Evolutionary conservation across 352 stramenopile species (phyloP), one percentile per base, ranked within the genome.

Genomic region (Plasmopara muralis): DNA sequence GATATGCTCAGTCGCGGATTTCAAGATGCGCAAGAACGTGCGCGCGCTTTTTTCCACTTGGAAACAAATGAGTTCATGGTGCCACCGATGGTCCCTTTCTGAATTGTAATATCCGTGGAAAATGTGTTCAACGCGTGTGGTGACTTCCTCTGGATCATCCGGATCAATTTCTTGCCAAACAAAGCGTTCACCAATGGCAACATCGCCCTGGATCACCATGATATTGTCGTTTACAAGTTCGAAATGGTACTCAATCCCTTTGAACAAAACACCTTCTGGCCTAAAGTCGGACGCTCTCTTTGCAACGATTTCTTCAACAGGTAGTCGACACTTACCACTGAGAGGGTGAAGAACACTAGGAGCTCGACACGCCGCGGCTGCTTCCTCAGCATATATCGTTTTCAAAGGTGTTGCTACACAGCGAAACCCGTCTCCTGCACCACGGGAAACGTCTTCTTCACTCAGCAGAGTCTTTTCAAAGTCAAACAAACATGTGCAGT

Each of bases 21-120:
- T 43, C 31, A 93, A 57, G 13, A 60, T 71, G 6, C 53, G 47
- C 13, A 64, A 57, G 48, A 83, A 85, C 1, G 53, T 42, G 18
- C 46, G 52, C 9, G 77, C 77, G 34, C 50, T 70, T n/a, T 50
- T 48, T 29, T 83, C 72, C 13, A 91, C 53, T 55, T 87, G 70
- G 49, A 72, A 91, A 61, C 80, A 93, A 62, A 93, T 68, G 7
- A 51, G 48, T 5, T 67, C 75, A 31, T 83, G 62, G 18, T 60
- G 55, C 80, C 83, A 91, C 5, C 80, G 83, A 42, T 88, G 77
- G 43, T 91, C 83, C 9, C 78, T 69, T 31, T 83, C 79, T 7
- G 74, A 61, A 53, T 93, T 88, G 65, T 84, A 93, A 60, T 93
- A 93, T 13, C 82, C 82, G 47, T 93, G 83, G 13, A 89, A 38